Conservation (phyloP, 2,329 filamentous ascomycete species). For the Monilinia vaccinii-corymbosi region DNA sequence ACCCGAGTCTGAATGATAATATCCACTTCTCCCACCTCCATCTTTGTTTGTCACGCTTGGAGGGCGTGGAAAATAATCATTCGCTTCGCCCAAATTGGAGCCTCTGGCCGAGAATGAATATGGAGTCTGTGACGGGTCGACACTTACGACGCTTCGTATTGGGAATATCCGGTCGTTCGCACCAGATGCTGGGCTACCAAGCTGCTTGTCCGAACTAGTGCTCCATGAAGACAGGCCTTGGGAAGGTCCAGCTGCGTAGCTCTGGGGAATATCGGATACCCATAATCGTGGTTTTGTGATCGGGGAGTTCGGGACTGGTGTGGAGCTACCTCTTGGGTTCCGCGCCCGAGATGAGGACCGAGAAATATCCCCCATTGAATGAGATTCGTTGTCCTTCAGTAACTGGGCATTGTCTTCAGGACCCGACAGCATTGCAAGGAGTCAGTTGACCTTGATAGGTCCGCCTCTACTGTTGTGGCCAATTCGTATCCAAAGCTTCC, state of each 20-base stretch:
- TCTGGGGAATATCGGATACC: constrained; percentile 2
- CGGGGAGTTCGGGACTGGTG: not conserved
- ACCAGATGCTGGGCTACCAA: constrained; percentile 14
- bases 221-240: constrained; percentile 15
- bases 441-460: not conserved
- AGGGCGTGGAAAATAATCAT: constrained; percentile 17
- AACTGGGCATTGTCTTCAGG: not conserved
- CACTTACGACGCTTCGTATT: constrained; percentile 25
- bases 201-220: constrained; percentile 15
- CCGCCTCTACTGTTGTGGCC: not conserved
- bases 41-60: constrained; percentile 2
- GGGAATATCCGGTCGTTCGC: constrained; percentile 23
- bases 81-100: constrained; percentile 11
- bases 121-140: constrained; percentile 23
- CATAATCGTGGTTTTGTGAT: constrained; percentile 5
- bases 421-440: constrained; percentile 3
- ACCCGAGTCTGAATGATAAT: not conserved
- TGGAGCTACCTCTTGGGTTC: not conserved
- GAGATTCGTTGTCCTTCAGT: not conserved
- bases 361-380: not conserved
- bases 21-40: not conserved
- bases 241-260: not conserved
- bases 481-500: not conserved
- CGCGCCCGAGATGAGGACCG: constrained; percentile 1
- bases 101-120: constrained; percentile 11